phyloP scores from a whole-genome alignment of 1,284 basidiomycete genomes.

The Puccinia novopanici region DNA sequence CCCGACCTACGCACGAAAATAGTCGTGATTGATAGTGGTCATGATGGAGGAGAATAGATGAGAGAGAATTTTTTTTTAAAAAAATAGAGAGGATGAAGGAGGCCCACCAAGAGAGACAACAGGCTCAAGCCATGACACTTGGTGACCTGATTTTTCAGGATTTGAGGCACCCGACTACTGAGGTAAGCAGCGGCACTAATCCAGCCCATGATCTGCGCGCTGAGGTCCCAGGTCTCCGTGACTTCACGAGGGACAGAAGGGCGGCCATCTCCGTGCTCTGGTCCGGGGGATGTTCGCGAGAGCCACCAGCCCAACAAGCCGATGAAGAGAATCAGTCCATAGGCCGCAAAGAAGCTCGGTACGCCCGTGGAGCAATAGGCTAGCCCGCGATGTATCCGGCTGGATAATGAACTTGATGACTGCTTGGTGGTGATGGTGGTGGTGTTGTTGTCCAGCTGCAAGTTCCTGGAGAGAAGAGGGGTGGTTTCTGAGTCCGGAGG shows the following conservation, averaged over 20 bases:
- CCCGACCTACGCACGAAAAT: slow-evolving; percentile 14
- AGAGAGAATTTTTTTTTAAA: too few species aligned
- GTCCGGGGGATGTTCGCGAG: neutral
- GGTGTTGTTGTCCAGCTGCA: too few species aligned
- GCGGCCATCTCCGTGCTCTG: neutral
- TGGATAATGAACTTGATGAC: neutral
- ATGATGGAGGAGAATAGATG: neutral
- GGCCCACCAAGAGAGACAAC: slow-evolving; percentile 56
- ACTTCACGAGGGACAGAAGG: neutral
- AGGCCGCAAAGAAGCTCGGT: slow-evolving; percentile 18
- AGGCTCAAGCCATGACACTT: slow-evolving; percentile 59
- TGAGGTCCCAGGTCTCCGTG: slow-evolving; percentile 33
- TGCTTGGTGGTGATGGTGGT: neutral
- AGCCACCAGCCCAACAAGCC: slow-evolving; percentile 33
- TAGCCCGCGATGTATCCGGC: neutral
- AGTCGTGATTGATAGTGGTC: neutral
- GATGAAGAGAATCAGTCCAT: slow-evolving; percentile 23
- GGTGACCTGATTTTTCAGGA: slow-evolving; percentile 58
- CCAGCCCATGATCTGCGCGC: slow-evolving; percentile 45
- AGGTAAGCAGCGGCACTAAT: slow-evolving; percentile 40
- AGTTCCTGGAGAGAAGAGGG: too few species aligned
- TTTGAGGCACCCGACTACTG: slow-evolving; percentile 57
- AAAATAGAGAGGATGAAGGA: too few species aligned
- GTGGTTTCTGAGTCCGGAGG: too few species aligned
- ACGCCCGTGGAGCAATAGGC: slow-evolving; percentile 3